phyloP scores from a whole-genome alignment of 2,329 filamentous ascomycete species.

The Beauveria asiatica region DNA sequence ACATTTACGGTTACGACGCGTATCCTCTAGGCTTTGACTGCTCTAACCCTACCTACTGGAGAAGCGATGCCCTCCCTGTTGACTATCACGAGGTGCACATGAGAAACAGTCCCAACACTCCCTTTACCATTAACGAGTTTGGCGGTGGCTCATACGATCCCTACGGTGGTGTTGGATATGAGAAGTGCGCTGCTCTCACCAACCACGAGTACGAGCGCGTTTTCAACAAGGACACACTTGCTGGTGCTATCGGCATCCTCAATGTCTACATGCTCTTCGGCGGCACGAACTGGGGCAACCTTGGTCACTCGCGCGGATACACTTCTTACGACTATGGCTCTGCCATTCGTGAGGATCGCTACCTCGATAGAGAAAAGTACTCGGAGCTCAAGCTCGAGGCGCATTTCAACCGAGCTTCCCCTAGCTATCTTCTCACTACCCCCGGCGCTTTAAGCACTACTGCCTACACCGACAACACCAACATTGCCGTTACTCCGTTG shows the following conservation, averaged over 20 bases:
- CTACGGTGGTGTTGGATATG: constrained; percentile 62
- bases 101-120: constrained; percentile 53
- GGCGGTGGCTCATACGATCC: constrained; percentile 60
- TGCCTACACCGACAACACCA: constrained; percentile 26
- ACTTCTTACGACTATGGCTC: constrained; percentile 41
- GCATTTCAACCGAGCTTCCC: constrained; percentile 61
- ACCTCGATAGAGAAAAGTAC: constrained; percentile 61
- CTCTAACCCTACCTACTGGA: constrained; percentile 44
- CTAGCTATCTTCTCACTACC: constrained; percentile 54
- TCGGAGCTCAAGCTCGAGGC: constrained; percentile 63
- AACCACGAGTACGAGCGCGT: constrained; percentile 63
- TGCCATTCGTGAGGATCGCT: constrained; percentile 55
- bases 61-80: constrained; percentile 44
- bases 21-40: constrained; percentile 36
- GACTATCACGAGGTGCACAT: constrained; percentile 46
- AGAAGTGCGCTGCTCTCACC: constrained; percentile 53
- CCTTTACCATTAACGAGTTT: constrained; percentile 54
- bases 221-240: constrained; percentile 65
- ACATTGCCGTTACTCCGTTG: constrained; percentile 52
- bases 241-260: constrained; percentile 53
- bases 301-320: constrained; percentile 55
- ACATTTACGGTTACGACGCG: constrained; percentile 39
- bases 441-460: constrained; percentile 9
- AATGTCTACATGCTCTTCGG: constrained; percentile 69
- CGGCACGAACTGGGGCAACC: constrained; percentile 71